Base-by-base conservation (phyloP, 163 green algal genomes). In the Prototheca wickerhamii region DNA sequence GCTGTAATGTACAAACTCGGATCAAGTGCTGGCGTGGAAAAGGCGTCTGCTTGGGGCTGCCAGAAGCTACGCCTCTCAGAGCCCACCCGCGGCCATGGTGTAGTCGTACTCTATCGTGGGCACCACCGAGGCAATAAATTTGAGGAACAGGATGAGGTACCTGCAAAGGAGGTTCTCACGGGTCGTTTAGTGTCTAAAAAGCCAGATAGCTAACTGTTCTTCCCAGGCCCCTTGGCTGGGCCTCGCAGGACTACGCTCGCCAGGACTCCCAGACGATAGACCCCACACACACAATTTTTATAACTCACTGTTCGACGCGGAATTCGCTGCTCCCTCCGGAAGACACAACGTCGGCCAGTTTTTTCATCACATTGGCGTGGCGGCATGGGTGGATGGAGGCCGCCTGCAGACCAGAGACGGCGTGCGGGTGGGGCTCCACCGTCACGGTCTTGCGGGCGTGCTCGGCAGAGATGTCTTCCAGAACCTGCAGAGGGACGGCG, bases 51-150 rank as follows among this genome's bases (percentile, higher is more conserved):
- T 50, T 50, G 40, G 40, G 12, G 12, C 40, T 50, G 12, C 28
- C 12, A 37, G 20, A 59, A 34, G 34, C 29, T 23, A 18, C 18
- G 17, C 23, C 33, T 62, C 33, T 50, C 56, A 53, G 18, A 55
- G 8, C 20, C 18, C 50, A 3, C 80, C 82, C 0, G 84, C 79
- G 0, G 82, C 77, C 87, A 95, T 89, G 2, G 87, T 95, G 72
- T 91, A 92, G 63, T 95, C 87, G 59, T 83, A 90, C 62, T 89
- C 77, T 15, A 96, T 96, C 4, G 89, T 96, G 30, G 90, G 90
- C n/a, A 96, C 80, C 28, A 96, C 86, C 5, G 82, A 89, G 3
- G 88, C 82, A 28, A 96, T 96, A 70, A 96, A 96, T 78, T 96
- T 96, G 7, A 96, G 81, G 75, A 96, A 96, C 18, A 95, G 72